Percentiles rank a stretch among this genome's conserved stretches.
phyloP scores from a whole-genome alignment of 106 monocot genomes.

The Ottelia alismoides region DNA sequence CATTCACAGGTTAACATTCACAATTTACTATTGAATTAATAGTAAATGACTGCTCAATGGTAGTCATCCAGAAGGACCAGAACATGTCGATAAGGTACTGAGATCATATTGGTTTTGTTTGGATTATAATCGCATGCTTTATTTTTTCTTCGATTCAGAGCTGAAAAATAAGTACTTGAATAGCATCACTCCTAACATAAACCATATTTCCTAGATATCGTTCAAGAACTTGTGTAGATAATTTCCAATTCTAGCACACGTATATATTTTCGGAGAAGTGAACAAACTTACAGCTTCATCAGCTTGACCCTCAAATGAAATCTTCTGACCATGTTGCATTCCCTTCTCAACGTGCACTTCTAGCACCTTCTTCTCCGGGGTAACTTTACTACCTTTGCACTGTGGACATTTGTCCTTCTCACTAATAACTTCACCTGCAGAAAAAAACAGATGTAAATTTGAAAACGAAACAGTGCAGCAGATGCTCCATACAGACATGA shows the following conservation, averaged over 20 bases:
- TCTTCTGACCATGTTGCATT: constrained; percentile 84
- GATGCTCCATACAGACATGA: too few relatives aligned
- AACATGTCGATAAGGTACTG: too few relatives aligned
- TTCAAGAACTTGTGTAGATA: too few relatives aligned
- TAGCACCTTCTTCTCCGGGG: constrained; percentile 65
- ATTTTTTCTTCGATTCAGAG: too few relatives aligned
- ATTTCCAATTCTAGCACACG: too few relatives aligned
- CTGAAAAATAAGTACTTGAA: not conserved
- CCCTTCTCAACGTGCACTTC: constrained; percentile 89
- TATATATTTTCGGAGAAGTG: too few relatives aligned
- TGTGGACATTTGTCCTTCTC: constrained; percentile 68
- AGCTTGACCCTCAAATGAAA: constrained; percentile 73
- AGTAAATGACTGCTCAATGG: too few relatives aligned
- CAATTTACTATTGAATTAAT: too few relatives aligned
- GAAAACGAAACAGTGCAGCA: not conserved
- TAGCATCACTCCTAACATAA: not conserved
- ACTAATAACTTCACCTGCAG: constrained; percentile 57
- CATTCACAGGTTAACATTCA: too few relatives aligned
- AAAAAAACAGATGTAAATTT: not conserved
- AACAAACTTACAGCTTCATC: constrained; percentile 68
- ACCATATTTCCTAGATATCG: not conserved
- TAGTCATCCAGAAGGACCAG: too few relatives aligned
- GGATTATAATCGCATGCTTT: too few relatives aligned
- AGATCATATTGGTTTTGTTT: too few relatives aligned
- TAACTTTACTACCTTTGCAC: constrained; percentile 73